Conservation (phyloP, 805 yeast species). For the Kuraishia molischiana region DNA sequence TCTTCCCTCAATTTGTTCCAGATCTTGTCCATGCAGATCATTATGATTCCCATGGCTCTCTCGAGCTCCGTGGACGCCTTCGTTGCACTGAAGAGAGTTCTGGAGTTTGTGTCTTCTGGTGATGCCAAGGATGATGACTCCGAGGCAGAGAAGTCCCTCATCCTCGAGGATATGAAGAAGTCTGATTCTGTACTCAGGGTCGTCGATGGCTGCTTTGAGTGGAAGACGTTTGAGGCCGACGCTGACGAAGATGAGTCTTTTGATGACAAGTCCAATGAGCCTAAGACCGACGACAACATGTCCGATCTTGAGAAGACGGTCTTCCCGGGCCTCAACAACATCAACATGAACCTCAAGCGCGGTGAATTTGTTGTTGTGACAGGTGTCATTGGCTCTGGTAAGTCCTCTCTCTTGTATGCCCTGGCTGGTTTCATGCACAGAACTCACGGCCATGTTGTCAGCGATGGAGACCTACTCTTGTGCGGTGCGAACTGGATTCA, state of each 20-base stretch:
- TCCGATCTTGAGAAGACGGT: constrained; percentile 35
- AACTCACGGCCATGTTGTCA: constrained; percentile 36
- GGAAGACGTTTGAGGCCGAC: constrained; percentile 39
- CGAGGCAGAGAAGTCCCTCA: constrained; percentile 17
- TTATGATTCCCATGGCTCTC: constrained; percentile 62
- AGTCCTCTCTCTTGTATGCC: constrained; percentile 62
- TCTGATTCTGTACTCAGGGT: not conserved
- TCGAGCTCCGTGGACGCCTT: constrained; percentile 52
- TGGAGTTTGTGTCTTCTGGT: constrained; percentile 31
- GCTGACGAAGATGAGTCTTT: constrained; percentile 12
- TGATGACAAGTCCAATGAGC: not conserved
- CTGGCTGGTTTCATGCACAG: constrained; percentile 63
- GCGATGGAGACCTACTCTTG: constrained; percentile 42
- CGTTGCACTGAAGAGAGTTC: constrained; percentile 45
- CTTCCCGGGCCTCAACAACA: constrained; percentile 37
- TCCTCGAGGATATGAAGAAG: not conserved
- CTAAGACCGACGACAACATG: constrained; percentile 25
- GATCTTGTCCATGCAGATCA: constrained; percentile 48
- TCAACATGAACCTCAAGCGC: constrained; percentile 39
- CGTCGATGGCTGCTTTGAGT: constrained; percentile 20
- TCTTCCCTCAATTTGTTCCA: constrained; percentile 63
- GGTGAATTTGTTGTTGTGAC: constrained; percentile 66
- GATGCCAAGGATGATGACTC: constrained; percentile 18
- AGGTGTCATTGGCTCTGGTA: constrained; percentile 76
- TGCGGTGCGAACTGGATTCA: constrained; percentile 77